Conservation (phyloP, 352 stramenopile genomes). For the Phytophthora pini region DNA sequence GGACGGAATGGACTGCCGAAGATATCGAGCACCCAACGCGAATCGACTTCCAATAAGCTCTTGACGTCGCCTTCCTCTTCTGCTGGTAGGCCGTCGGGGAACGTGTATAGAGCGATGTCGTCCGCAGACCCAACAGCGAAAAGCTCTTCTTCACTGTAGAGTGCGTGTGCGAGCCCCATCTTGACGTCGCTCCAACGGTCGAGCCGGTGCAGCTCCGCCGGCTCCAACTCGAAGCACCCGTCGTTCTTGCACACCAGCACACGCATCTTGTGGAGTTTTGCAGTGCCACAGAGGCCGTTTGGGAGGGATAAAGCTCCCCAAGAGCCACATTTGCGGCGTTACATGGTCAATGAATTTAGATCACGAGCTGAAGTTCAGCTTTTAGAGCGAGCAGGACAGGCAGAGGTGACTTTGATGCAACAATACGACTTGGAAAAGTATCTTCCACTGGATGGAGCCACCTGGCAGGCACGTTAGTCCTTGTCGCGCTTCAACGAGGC, state of each 20-base stretch:
- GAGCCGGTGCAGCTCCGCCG: slow-evolving; percentile 37
- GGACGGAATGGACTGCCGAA: slow-evolving; percentile 64
- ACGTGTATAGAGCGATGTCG: slow-evolving; percentile 69
- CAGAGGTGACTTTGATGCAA: neutral
- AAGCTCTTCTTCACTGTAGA: slow-evolving; percentile 80
- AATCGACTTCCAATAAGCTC: slow-evolving; percentile 42
- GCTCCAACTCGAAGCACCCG: slow-evolving; percentile 74
- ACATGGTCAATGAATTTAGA: no score
- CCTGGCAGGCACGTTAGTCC: slow-evolving; percentile 3
- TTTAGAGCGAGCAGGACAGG: no score
- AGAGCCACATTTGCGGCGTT: no score
- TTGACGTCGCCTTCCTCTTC: slow-evolving; percentile 38
- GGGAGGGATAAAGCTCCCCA: no score
- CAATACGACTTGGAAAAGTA: slow-evolving; percentile 15
- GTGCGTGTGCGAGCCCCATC: slow-evolving; percentile 55
- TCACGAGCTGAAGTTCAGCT: no score
- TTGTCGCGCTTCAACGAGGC: slow-evolving; percentile 5
- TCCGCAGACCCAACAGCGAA: slow-evolving; percentile 62
- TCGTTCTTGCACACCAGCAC: slow-evolving; percentile 86
- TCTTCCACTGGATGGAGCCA: slow-evolving; percentile 10
- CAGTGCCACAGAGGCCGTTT: no score
- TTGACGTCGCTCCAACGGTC: slow-evolving; percentile 58
- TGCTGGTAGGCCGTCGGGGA: slow-evolving; percentile 40
- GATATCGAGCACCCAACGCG: slow-evolving; percentile 83
- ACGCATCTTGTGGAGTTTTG: slow-evolving; percentile 32